A percentile compares a stretch with the other conserved stretches of the same genome.
phyloP scores from a whole-genome alignment of 176 grass and related monocot species.

The Leersia perrieri region DNA sequence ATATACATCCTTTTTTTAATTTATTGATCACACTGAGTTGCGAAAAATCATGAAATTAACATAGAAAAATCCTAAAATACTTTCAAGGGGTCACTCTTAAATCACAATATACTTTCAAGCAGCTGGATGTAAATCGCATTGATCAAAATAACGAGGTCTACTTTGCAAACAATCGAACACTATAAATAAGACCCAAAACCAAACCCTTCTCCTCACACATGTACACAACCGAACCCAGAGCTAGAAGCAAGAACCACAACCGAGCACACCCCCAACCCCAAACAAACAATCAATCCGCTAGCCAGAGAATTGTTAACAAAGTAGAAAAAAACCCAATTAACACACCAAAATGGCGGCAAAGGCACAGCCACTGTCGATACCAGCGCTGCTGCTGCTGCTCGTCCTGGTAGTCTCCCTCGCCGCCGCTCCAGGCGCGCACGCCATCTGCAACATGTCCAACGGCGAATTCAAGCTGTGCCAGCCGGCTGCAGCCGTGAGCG shows the following conservation, averaged over 20 bases:
- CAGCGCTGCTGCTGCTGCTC: constrained; percentile 2
- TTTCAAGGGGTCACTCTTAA: no score
- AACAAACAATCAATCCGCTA: neutral
- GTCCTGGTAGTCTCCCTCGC: neutral
- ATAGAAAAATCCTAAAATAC: no score
- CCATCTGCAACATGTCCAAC: constrained; percentile 47
- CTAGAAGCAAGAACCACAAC: no score
- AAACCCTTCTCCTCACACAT: neutral
- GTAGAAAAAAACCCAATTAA: no score
- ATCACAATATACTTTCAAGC: no score
- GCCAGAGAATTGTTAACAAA: no score
- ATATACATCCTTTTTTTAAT: no score
- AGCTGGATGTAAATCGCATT: neutral
- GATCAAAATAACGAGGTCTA: neutral
- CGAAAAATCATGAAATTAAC: no score
- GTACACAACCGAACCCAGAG: neutral
- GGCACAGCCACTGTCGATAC: neutral
- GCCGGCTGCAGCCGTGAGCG: constrained; percentile 19
- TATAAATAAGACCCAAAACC: constrained; percentile 30
- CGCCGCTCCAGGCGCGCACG: constrained; percentile 6
- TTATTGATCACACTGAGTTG: no score
- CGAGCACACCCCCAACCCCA: neutral
- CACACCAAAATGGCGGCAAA: constrained; percentile 3
- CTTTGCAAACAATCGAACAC: neutral
- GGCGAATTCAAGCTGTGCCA: constrained; percentile 41